Base-by-base conservation (phyloP, 371 early-diverging fungal genomes). In the Haplosporangium sp. region DNA sequence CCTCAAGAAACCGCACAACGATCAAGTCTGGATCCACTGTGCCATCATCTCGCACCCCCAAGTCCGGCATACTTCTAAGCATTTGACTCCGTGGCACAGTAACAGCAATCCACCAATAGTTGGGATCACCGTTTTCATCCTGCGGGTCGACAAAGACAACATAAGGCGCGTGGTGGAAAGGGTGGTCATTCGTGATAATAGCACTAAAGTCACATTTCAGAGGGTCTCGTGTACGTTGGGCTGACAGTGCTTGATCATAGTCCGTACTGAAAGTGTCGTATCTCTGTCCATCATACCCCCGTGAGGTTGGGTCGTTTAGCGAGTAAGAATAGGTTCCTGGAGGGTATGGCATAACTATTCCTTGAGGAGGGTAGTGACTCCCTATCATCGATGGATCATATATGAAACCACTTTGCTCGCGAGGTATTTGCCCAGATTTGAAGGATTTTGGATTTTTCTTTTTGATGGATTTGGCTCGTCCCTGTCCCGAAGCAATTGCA, bases 121-220 rank as follows among this genome's bases (percentile, higher is more conserved):
- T 57, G 15, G 40, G 37, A 11, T 35, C 39, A 7, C 52, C 59
- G 1, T 39, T 27, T 27, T 27, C 50, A 17, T 71, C 77, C 53
- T 71, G 72, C 2, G 77, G 77, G 20, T 77, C 77, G 1, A 77
- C 72, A 47, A 77, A 77, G 34, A 77, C 77, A 27, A 65, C 39
- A 35, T 71, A 77, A 9, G 77, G 77, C 6, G 68, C 48, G 2
- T 64, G 42, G 6, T 77, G 72, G 50, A 64, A 77, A 0, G 77
- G 77, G 38, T 77, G 74, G 2, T 64, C 37, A 0, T 53, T 47
- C 13, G 56, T 72, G 39, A 67, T 57, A 34, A 72, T 67, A 2
- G 37, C 1, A 27, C 58, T 58, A 35, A 67, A 20, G 55, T 71
- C 56, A 19, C 39, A 48, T 47, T 20, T 45, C 13, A 17, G 27